These are phyloP conservation scores for Penicillium sp. DNA, from an alignment of 2,329 filamentous ascomycete species.

Conservation along the genomic window DNA sequence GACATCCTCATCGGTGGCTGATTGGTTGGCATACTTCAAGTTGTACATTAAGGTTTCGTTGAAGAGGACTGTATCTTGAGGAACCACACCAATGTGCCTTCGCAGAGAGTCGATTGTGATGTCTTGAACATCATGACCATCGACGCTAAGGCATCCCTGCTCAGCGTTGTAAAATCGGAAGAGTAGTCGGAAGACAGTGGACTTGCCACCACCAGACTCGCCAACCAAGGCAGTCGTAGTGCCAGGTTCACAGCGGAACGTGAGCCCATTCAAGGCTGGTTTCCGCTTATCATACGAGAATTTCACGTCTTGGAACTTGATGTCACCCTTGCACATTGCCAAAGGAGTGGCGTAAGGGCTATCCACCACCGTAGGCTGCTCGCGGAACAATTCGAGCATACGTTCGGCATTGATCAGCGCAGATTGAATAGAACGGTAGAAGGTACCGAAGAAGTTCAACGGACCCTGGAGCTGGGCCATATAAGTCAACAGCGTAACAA, in stretches of 20 bases:
- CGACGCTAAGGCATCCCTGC: constrained; percentile 78
- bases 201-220: constrained; percentile 96
- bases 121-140: constrained; percentile 80
- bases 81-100: constrained; percentile 89
- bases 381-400: constrained; percentile 93
- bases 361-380: constrained; percentile 88
- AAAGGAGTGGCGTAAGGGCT: constrained; percentile 66
- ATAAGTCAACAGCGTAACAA: constrained; percentile 74
- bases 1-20: constrained; percentile 79
- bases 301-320: constrained; percentile 83
- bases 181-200: constrained; percentile 90
- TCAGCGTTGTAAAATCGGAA: constrained; percentile 94
- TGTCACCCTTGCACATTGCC: constrained; percentile 73
- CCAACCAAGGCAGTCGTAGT: constrained; percentile 96
- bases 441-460: constrained; percentile 87
- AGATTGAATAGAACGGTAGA: constrained; percentile 94
- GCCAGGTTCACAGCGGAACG: constrained; percentile 83
- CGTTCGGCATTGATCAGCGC: constrained; percentile 97
- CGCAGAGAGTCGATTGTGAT: constrained; percentile 93
- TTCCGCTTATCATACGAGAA: constrained; percentile 90
- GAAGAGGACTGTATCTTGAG: constrained; percentile 94
- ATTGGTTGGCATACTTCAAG: constrained; percentile 81
- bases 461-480: constrained; percentile 79
- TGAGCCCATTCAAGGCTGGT: constrained; percentile 79
- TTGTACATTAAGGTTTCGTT: constrained; percentile 97